Evolutionary conservation across 2,329 filamentous ascomycete genomes (phyloP).

Genomic region (Monilinia vaccinii-corymbosi): DNA sequence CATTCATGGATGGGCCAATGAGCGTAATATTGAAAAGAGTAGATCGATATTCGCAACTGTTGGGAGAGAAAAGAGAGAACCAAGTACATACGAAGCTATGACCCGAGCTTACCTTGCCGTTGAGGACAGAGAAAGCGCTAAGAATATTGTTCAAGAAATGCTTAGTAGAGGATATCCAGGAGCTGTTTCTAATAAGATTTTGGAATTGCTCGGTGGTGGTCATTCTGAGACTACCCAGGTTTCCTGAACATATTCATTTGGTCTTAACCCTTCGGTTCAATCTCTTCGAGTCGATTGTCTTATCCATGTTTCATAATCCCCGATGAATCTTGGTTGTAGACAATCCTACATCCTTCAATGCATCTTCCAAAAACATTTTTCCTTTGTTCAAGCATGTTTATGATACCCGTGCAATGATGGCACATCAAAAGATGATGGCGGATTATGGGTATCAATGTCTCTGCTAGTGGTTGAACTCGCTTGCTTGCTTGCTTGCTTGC

Average conservation of each 20-base stretch:
- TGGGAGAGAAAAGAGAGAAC: slow-evolving; percentile 71
- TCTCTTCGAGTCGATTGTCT: slow-evolving; percentile 13
- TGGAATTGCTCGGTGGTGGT: slow-evolving; percentile 69
- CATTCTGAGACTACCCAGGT: slow-evolving; percentile 18
- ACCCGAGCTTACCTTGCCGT: slow-evolving; percentile 82
- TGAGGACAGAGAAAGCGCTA: slow-evolving; percentile 68
- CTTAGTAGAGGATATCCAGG: slow-evolving; percentile 80
- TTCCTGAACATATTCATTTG: not conserved
- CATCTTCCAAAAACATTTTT: slow-evolving; percentile 17
- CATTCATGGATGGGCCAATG: slow-evolving; percentile 90
- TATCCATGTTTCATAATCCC: slow-evolving; percentile 4
- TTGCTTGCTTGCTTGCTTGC: not conserved
- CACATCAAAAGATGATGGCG: slow-evolving; percentile 17
- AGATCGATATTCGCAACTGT: slow-evolving; percentile 73
- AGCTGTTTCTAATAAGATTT: slow-evolving; percentile 87
- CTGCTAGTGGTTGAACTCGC: not conserved
- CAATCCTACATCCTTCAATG: not conserved
- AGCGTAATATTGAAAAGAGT: slow-evolving; percentile 71
- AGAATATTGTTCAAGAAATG: slow-evolving; percentile 80
- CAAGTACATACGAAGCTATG: slow-evolving; percentile 98
- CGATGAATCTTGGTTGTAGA: slow-evolving; percentile 10
- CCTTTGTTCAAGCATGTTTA: slow-evolving; percentile 19
- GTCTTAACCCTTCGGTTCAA: not conserved
- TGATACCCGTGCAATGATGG: slow-evolving; percentile 28
- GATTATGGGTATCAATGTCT: slow-evolving; percentile 21